phyloP scores from a whole-genome alignment of 2,329 filamentous ascomycete species.

The Xylariales sp. region DNA sequence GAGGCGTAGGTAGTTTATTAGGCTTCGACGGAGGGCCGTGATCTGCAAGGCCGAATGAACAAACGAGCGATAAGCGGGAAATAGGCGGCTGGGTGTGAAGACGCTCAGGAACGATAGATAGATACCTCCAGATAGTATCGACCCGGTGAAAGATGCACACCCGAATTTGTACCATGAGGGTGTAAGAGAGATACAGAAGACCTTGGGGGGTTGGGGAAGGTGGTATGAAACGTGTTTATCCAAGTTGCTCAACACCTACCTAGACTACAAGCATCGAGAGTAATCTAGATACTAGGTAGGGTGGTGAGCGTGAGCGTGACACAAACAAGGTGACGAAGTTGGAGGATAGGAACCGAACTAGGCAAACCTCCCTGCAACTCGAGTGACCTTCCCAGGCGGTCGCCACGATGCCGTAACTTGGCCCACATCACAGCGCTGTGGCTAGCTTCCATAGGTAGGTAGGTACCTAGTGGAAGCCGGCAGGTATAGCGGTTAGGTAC shows the following conservation, averaged over 20 bases:
- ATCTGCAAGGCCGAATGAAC: constrained; percentile 12
- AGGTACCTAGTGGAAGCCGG: neutral
- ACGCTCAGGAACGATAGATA: constrained; percentile 1
- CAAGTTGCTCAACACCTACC: constrained; percentile 30
- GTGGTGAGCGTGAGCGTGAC: neutral
- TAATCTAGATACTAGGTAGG: neutral
- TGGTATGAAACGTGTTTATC: constrained; percentile 16
- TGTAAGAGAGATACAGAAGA: neutral
- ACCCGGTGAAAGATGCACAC: constrained; percentile 5
- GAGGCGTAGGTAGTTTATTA: constrained; percentile 15
- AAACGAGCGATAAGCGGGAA: constrained; percentile 9
- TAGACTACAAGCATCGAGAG: constrained; percentile 13
- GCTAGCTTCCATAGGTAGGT: neutral
- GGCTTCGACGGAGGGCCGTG: neutral
- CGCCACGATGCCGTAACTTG: constrained; percentile 29
- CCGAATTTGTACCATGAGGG: neutral
- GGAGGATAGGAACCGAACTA: constrained; percentile 9
- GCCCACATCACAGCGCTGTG: constrained; percentile 16
- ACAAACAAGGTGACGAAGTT: constrained; percentile 21
- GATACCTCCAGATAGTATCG: constrained; percentile 9
- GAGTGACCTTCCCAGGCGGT: neutral
- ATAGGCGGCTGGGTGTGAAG: constrained; percentile 6
- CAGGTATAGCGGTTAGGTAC: no score
- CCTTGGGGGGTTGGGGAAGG: neutral
- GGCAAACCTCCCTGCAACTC: neutral